A percentile compares a stretch with the other conserved stretches of the same genome.
phyloP scores from a whole-genome alignment of 768 basidiomycete species.

The Boletus huronensis region DNA sequence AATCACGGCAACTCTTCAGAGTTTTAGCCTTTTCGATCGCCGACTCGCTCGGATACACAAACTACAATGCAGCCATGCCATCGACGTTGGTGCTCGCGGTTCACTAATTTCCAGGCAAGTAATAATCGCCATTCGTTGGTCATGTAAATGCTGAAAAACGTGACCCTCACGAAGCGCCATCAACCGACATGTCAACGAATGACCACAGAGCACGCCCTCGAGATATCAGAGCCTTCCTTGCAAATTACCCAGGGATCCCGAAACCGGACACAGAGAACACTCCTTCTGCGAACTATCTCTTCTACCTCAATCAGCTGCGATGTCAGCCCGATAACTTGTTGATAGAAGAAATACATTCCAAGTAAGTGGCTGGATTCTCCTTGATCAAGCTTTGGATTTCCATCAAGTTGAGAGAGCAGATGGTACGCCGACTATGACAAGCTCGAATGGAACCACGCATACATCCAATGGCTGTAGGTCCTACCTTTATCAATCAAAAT shows the following conservation, averaged over 20 bases:
- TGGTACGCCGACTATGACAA: slow-evolving; percentile 62
- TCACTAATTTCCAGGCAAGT: slow-evolving; percentile 3
- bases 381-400: background rate
- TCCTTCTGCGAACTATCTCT: slow-evolving; percentile 47
- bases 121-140: background rate
- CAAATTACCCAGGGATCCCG: slow-evolving; percentile 18
- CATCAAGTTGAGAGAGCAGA: slow-evolving; percentile 34
- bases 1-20: slow-evolving; percentile 9
- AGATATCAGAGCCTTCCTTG: slow-evolving; percentile 27
- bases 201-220: slow-evolving; percentile 8
- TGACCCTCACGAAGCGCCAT: background rate
- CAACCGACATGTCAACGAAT: slow-evolving; percentile 15
- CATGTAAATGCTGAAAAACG: background rate
- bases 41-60: slow-evolving; percentile 2
- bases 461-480: slow-evolving; percentile 76
- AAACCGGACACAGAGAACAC: slow-evolving; percentile 5
- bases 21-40: slow-evolving; percentile 23
- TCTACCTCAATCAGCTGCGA: slow-evolving; percentile 54
- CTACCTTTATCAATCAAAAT: background rate
- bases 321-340: slow-evolving; percentile 60
- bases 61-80: background rate
- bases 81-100: background rate
- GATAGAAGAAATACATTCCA: slow-evolving; percentile 60
- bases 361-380: slow-evolving; percentile 35
- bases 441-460: slow-evolving; percentile 68